phyloP scores from a whole-genome alignment of 1,284 basidiomycete genomes.

The Puccinia hordei region DNA sequence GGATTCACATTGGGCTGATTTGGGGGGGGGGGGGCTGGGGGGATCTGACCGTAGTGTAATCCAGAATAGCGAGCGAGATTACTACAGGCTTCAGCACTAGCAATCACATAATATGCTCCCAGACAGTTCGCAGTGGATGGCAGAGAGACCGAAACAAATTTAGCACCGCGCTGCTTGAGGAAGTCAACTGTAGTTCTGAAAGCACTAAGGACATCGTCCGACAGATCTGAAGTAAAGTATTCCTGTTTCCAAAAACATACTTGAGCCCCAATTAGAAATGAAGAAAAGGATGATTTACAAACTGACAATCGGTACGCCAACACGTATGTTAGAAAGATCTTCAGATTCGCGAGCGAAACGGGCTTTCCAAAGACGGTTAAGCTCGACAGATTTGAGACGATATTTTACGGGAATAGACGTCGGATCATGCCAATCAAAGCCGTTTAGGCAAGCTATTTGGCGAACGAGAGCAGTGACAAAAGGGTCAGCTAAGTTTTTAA shows the following conservation, averaged over 20 bases:
- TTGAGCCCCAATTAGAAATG: not conserved
- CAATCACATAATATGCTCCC: conserved; percentile 91
- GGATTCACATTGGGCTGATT: not conserved
- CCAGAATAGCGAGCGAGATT: conserved; percentile 91
- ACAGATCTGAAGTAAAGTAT: conserved; percentile 23
- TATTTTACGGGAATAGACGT: conserved; percentile 21
- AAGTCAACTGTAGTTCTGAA: conserved; percentile 9
- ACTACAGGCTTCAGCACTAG: conserved; percentile 89
- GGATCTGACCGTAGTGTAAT: conserved; percentile 65
- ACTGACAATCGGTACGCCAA: conserved; percentile 37
- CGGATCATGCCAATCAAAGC: conserved; percentile 26
- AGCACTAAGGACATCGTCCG: conserved; percentile 54
- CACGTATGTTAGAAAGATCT: conserved; percentile 31
- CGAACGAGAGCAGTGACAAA: conserved; percentile 6
- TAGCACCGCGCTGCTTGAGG: conserved; percentile 69
- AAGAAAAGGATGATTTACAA: not conserved
- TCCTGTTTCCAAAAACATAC: conserved; percentile 11
- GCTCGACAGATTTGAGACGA: not conserved
- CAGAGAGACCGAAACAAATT: conserved; percentile 73
- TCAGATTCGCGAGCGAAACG: not conserved
- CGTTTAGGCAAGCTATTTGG: conserved; percentile 1
- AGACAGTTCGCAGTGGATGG: conserved; percentile 77
- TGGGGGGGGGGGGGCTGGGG: not conserved
- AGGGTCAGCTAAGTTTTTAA: not conserved
- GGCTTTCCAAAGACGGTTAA: not conserved